Percentiles rank a stretch among this genome's conserved stretches.
These are phyloP conservation scores for Flueggea neowawraea DNA, from an alignment of 441 rosid genomes.

Conservation along the genomic window DNA sequence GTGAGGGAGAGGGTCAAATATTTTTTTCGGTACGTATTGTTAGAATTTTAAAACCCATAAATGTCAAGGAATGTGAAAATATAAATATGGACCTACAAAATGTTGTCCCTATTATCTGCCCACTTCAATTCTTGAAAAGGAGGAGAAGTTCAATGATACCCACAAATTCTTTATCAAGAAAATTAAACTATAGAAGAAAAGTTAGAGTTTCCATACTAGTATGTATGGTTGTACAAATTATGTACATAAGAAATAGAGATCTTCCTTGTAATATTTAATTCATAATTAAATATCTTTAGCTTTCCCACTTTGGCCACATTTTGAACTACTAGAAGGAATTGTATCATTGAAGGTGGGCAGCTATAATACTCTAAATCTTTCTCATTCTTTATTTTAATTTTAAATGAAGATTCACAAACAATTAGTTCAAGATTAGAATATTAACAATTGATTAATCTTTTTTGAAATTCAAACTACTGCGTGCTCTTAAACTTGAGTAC, in stretches of 20 bases:
- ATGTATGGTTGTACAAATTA: conserved; percentile 14
- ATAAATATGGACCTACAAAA: conserved; percentile 15
- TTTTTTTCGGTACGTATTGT: neutral
- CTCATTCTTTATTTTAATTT: conserved; percentile 17
- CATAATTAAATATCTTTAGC: neutral
- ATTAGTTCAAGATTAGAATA: too few relatives aligned
- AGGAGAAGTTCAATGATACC: conserved; percentile 15
- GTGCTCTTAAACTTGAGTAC: too few relatives aligned
- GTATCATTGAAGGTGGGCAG: conserved; percentile 18
- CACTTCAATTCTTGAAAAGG: conserved; percentile 2
- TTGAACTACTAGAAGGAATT: conserved; percentile 10
- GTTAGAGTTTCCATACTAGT: neutral
- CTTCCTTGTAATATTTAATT: conserved; percentile 3
- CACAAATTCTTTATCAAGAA: conserved; percentile 2
- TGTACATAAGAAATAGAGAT: conserved; percentile 17
- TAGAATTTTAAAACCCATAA: conserved; percentile 9
- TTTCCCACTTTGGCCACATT: conserved; percentile 9
- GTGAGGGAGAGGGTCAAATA: conserved; percentile 14
- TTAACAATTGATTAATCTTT: too few relatives aligned
- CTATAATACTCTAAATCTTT: conserved; percentile 10
- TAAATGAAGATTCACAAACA: too few relatives aligned
- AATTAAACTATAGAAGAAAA: neutral
- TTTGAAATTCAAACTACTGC: too few relatives aligned
- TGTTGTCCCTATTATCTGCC: conserved; percentile 6
- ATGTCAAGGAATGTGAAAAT: conserved; percentile 11